A percentile compares a stretch with the other conserved stretches of the same genome.
These are phyloP conservation scores for Phytophthora syringae DNA, from an alignment of 352 stramenopile species.

Conservation along the genomic window DNA sequence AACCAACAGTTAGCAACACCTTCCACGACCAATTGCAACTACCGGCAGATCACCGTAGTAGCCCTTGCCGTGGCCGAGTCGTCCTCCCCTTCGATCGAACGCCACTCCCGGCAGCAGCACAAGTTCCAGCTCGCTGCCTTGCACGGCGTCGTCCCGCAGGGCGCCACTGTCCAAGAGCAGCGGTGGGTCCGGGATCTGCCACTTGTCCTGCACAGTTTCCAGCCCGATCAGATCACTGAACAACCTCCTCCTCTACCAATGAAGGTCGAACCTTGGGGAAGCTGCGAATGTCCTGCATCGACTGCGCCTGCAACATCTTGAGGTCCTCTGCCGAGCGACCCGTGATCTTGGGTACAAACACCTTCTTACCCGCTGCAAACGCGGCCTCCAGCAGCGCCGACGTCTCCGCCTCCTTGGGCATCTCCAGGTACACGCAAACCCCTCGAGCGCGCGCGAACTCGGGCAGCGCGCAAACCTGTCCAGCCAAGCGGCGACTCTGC, in stretches of 20 bases:
- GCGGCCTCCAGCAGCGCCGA: slow-evolving; percentile 50
- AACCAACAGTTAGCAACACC: slow-evolving; percentile 13
- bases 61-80: slow-evolving; percentile 87
- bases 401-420: slow-evolving; percentile 84
- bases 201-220: slow-evolving; percentile 72
- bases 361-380: slow-evolving; percentile 71
- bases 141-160: slow-evolving; percentile 51
- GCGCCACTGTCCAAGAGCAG: slow-evolving; percentile 30
- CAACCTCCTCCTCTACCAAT: background rate
- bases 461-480: slow-evolving; percentile 53
- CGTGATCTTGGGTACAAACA: slow-evolving; percentile 92
- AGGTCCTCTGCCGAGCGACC: slow-evolving; percentile 70
- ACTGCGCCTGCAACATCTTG: slow-evolving; percentile 74
- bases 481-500: slow-evolving; percentile 59
- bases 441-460: slow-evolving; percentile 51
- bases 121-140: slow-evolving; percentile 66
- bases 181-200: slow-evolving; percentile 85
- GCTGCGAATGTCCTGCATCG: slow-evolving; percentile 65
- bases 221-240: slow-evolving; percentile 26
- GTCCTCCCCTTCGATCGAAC: slow-evolving; percentile 79
- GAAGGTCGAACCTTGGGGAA: slow-evolving; percentile 75
- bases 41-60: slow-evolving; percentile 73
- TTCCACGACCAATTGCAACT: background rate
- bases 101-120: slow-evolving; percentile 85
- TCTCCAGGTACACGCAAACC: slow-evolving; percentile 87